phyloP scores from a whole-genome alignment of 2,329 filamentous ascomycete genomes.

The Xylariaceae sp. region DNA sequence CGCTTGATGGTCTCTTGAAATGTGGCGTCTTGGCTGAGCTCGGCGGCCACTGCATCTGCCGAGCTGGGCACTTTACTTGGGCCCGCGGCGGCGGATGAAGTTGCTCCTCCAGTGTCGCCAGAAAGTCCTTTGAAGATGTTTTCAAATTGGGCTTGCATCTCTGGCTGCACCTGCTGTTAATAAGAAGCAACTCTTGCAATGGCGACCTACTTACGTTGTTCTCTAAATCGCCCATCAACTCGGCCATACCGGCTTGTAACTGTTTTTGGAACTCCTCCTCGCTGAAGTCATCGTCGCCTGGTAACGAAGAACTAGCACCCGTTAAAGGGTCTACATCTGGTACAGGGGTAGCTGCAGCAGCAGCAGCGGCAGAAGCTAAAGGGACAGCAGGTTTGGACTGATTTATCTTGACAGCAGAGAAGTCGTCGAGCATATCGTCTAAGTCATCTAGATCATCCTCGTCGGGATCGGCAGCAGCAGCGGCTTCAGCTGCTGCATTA shows the following conservation, averaged over 20 bases:
- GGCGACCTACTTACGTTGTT: conserved; percentile 53
- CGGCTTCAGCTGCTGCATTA: conserved; percentile 35
- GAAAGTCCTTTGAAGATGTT: conserved; percentile 71
- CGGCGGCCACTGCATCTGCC: conserved; percentile 26
- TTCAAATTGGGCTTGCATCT: conserved; percentile 77
- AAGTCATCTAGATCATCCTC: conserved; percentile 90
- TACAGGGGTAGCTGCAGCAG: conserved; percentile 20
- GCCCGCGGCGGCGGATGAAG: conserved; percentile 24
- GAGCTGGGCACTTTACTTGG: conserved; percentile 23
- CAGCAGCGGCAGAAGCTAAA: conserved; percentile 16
- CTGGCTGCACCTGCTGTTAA: conserved; percentile 43
- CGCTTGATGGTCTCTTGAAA: conserved; percentile 91
- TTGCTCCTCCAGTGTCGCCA: conserved; percentile 46
- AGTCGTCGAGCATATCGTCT: conserved; percentile 93
- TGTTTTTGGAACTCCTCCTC: conserved; percentile 80
- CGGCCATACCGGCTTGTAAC: conserved; percentile 86
- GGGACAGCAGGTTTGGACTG: conserved; percentile 35
- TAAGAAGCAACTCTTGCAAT: too few relatives aligned
- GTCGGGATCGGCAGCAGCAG: conserved; percentile 78
- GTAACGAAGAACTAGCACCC: conserved; percentile 24
- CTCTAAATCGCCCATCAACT: conserved; percentile 69
- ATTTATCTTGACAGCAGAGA: conserved; percentile 62
- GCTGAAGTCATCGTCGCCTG: conserved; percentile 44
- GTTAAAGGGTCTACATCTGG: conserved; percentile 16
- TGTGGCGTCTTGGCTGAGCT: conserved; percentile 53